Evolutionary conservation across 352 stramenopile genomes (phyloP).

Genomic region (Phytopythium vexans): DNA sequence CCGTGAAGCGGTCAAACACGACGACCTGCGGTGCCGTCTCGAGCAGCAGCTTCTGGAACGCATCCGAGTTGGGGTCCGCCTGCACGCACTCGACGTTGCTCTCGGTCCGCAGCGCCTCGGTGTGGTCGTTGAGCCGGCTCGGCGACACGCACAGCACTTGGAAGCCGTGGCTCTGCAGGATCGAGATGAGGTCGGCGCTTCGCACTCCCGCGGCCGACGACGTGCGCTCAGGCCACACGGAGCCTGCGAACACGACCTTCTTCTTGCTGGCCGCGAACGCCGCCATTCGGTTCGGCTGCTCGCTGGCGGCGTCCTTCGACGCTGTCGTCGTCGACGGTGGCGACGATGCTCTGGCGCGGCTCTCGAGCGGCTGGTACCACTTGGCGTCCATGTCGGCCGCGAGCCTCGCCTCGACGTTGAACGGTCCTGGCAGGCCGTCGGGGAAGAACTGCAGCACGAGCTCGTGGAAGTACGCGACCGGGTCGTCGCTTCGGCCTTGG

Average conservation of each 20-base stretch:
- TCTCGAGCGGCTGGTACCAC: conserved; percentile 78
- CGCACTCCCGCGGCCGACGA: conserved; percentile 86
- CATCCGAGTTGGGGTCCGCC: conserved; percentile 64
- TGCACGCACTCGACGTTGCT: conserved; percentile 60
- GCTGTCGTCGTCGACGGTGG: conserved; percentile 1
- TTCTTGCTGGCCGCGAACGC: conserved; percentile 58
- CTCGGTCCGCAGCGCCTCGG: conserved; percentile 33
- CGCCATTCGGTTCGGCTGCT: conserved; percentile 28
- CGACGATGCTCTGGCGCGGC: conserved; percentile 21
- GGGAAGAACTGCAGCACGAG: conserved; percentile 76
- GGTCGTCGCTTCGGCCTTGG: conserved; percentile 32
- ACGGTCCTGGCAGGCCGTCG: conserved; percentile 71
- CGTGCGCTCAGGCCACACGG: conserved; percentile 85
- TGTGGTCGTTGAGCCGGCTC: conserved; percentile 75
- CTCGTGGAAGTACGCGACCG: conserved; percentile 76
- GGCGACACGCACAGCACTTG: conserved; percentile 77
- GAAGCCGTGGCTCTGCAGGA: conserved; percentile 60
- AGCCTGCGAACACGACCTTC: conserved; percentile 64
- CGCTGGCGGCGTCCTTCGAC: not conserved
- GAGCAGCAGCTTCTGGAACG: conserved; percentile 60
- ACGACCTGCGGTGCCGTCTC: conserved; percentile 61
- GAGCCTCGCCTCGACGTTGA: conserved; percentile 67
- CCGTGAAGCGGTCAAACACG: conserved; percentile 83
- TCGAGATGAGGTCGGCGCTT: conserved; percentile 70
- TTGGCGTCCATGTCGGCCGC: conserved; percentile 62